Conservation (phyloP, 164 flowering plant genomes). For the Chimonanthus salicifolius region DNA sequence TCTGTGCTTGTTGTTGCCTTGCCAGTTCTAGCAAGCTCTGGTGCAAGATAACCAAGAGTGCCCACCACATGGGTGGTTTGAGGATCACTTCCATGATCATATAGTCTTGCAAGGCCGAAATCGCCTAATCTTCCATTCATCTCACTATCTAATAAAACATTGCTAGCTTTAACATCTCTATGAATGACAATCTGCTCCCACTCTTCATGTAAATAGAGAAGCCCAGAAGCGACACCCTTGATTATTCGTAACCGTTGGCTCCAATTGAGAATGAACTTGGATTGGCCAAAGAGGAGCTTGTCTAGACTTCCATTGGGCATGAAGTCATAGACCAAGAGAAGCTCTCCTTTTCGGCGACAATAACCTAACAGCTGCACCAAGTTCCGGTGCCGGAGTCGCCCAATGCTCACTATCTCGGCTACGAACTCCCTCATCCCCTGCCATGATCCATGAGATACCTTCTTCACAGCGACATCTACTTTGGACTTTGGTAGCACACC, state of each 20-base stretch:
- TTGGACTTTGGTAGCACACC: conserved; percentile 11
- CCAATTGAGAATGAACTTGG: conserved; percentile 1
- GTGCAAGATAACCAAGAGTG: conserved; percentile 12
- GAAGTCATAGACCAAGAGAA: conserved; percentile 14
- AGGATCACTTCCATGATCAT: conserved; percentile 15
- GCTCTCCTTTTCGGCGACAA: conserved; percentile 12
- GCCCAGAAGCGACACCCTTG: conserved; percentile 12
- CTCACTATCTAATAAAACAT: conserved; percentile 18
- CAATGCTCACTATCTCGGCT: conserved; percentile 31
- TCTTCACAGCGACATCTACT: conserved; percentile 20
- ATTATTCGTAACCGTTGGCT: conserved; percentile 1
- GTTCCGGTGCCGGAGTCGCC: conserved; percentile 41
- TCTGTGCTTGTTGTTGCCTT: conserved; percentile 10
- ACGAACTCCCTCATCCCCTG: conserved; percentile 27
- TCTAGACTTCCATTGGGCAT: conserved; percentile 17
- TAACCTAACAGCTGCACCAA: conserved; percentile 14
- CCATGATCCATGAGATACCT: conserved; percentile 20
- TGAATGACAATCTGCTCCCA: conserved; percentile 14
- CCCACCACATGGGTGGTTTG: conserved; percentile 11
- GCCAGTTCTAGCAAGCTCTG: conserved; percentile 10
- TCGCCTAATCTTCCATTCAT: conserved; percentile 32
- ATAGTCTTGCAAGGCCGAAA: conserved; percentile 26
- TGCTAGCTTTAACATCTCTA: conserved; percentile 17
- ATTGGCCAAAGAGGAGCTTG: conserved; percentile 7
- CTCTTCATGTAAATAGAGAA: conserved; percentile 12